Base-by-base conservation (phyloP, 352 stramenopile species). In the Phytophthora idaei region DNA sequence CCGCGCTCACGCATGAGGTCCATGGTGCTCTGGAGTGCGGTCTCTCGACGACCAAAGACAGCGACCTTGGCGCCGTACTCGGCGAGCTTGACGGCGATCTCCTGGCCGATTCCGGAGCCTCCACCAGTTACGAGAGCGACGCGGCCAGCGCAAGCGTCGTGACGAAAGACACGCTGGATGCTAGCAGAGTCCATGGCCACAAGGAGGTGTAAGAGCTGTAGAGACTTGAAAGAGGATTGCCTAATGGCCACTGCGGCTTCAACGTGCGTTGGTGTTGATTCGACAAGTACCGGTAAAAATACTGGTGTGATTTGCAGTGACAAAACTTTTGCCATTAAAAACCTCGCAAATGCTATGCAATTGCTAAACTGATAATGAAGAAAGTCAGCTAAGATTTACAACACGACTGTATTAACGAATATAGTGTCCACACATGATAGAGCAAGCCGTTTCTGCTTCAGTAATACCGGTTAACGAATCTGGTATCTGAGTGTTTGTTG, bases 71-170 rank as follows among this genome's bases (percentile, higher is more conserved):
- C 94, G 47, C 97, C 97, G 66, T 98, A 97, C 39, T 94, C 74
- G 17, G 96, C 85, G 21, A 98, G 70, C 62, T 96, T 92, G 59
- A 95, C 76, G 10, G 92, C 92, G 57, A 98, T 97, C 76, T 98
- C 94, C 72, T 97, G 98, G 39, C 96, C 94, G 61, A 99, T 94
- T 71, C 94, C 96, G 15, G 93, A 98, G 37, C 94, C 95, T 15
- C 96, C 96, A 49, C 96, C 96, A 1, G 96, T 99, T 6, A 98
- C 80, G 31, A 98, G 80, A 47, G 89, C 95, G 45, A 98, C 93
- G 41, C 80, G 80, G 36, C 78, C 85, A n/a, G 41, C 51, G 51
- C 81, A 82, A 21, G 64, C 81, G 55, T 90, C 78, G 29, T 64
- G 58, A 45, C 78, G 71, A 67, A 94, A 94, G 29, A 88, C 77